These are phyloP conservation scores for Microcos paniculata DNA, from an alignment of 345 rosid species.

Conservation along the genomic window DNA sequence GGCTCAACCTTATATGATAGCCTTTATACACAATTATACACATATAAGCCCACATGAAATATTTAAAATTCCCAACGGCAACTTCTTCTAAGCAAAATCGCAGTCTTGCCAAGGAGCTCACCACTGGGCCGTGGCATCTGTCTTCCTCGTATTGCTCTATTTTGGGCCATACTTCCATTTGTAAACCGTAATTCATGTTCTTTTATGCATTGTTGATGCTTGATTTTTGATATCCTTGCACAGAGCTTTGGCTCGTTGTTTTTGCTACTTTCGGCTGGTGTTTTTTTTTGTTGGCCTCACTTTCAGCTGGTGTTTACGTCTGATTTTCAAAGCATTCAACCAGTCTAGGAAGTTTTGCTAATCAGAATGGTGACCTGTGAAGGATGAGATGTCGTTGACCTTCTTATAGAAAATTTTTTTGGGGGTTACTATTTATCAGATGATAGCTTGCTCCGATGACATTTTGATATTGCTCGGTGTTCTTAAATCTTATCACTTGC, in stretches of 20 bases:
- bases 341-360: conserved; percentile 14
- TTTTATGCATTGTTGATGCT: conserved; percentile 9
- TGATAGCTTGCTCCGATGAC: no score
- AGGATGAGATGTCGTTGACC: conserved; percentile 19
- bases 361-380: conserved; percentile 4
- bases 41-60: no score
- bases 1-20: no score
- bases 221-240: conserved; percentile 19
- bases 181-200: background rate
- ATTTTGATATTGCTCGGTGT: no score
- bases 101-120: conserved; percentile 15
- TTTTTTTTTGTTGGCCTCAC: no score
- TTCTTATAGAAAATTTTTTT: conserved; percentile 1
- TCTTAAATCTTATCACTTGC: no score
- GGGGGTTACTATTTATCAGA: conserved; percentile 9
- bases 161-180: background rate
- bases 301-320: no score
- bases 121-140: conserved; percentile 21
- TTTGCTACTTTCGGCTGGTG: no score
- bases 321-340: conserved; percentile 26
- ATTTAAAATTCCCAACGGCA: no score
- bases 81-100: conserved; percentile 50
- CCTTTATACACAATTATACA: no score
- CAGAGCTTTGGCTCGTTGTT: no score
- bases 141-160: conserved; percentile 13